Evolutionary conservation across 192 early-diverging fungal species (phyloP), one percentile per base, ranked within the genome.

Genomic region (Coemansia sp.): DNA sequence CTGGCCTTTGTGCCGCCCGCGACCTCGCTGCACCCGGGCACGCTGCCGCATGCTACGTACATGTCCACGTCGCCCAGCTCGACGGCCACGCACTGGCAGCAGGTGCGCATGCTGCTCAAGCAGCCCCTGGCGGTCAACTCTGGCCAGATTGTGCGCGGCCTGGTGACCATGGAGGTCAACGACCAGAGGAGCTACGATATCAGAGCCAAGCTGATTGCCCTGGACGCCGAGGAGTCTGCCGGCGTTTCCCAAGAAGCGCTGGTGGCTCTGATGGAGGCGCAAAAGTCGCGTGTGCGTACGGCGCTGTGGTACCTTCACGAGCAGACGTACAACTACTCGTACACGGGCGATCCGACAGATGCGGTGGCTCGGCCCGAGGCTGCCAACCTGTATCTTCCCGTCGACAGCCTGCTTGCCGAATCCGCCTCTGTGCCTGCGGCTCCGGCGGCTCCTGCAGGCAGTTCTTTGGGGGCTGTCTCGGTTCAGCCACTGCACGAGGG

Each of bases 61-160:
- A 87, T 98, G 80, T 87, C 89, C 6, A 98, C 95, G 6, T 78
- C 80, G 6, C 95, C 95, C 5, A 53, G 80, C 23, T 82, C 91
- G 3, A 89, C 94, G 30, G 83, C 85, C 5, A 99, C 96, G 5
- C 96, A 99, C 61, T 99, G 96, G 96, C 95, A 98, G 56, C 95
- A 98, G 67, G 90, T 94, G 14, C 85, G 95, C 8, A 86, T 98
- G 67, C 53, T 98, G 49, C 83, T 96, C 25, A 86, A 86, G 60
- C 93, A 95, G 68, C 96, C 96, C 8, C 64, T 99, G 23, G 96
- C 92, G 0, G 90, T 95, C 7, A 99, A 99, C 76, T 87, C 94
- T 0, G 87, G 81, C 29, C 89, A 97, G 66, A 74, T 71, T 0
- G 72, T 99, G 19, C 79, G 78, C n/a, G 96, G 96, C 3, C 83